Evolutionary conservation across 2,329 filamentous ascomycete genomes (phyloP).

Genomic region (Colletotrichum godetiae): DNA sequence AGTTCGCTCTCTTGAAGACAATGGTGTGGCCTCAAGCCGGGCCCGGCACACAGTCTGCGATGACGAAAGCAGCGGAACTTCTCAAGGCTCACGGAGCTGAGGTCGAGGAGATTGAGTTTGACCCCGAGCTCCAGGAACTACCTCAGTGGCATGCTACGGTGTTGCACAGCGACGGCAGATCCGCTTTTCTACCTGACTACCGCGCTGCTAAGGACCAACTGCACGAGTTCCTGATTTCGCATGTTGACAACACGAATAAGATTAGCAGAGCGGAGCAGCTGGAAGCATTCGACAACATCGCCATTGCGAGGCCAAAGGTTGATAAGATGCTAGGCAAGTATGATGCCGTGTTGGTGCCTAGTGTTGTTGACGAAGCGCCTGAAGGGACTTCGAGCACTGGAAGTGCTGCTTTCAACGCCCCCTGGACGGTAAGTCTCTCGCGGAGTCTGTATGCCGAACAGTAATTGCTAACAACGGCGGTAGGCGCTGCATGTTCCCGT

Average conservation of each 20-base stretch:
- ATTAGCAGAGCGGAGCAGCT: slow-evolving; percentile 60
- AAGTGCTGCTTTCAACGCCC: slow-evolving; percentile 60
- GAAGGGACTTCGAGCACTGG: slow-evolving; percentile 64
- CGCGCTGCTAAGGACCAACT: slow-evolving; percentile 58
- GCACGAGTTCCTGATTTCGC: slow-evolving; percentile 53
- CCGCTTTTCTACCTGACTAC: slow-evolving; percentile 66
- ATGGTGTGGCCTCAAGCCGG: slow-evolving; percentile 61
- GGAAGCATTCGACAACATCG: slow-evolving; percentile 63
- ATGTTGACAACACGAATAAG: slow-evolving; percentile 61
- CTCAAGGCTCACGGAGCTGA: slow-evolving; percentile 60
- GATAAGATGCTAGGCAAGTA: slow-evolving; percentile 61
- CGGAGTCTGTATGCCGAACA: slow-evolving; percentile 29
- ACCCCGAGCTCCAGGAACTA: slow-evolving; percentile 58
- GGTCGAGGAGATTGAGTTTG: slow-evolving; percentile 67
- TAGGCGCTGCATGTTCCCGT: slow-evolving; percentile 69
- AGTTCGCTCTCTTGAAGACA: slow-evolving; percentile 66
- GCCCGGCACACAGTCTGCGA: slow-evolving; percentile 54
- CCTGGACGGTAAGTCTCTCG: slow-evolving; percentile 62
- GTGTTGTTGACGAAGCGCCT: slow-evolving; percentile 67
- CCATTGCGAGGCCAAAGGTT: slow-evolving; percentile 60
- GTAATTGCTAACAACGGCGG: slow-evolving; percentile 43
- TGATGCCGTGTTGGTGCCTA: slow-evolving; percentile 66
- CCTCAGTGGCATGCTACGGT: slow-evolving; percentile 64
- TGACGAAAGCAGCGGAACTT: slow-evolving; percentile 52
- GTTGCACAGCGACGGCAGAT: slow-evolving; percentile 62